Evolutionary conservation across 192 early-diverging fungal species (phyloP), one percentile per base, ranked within the genome.

Genomic region (Phycomyces nitens): DNA sequence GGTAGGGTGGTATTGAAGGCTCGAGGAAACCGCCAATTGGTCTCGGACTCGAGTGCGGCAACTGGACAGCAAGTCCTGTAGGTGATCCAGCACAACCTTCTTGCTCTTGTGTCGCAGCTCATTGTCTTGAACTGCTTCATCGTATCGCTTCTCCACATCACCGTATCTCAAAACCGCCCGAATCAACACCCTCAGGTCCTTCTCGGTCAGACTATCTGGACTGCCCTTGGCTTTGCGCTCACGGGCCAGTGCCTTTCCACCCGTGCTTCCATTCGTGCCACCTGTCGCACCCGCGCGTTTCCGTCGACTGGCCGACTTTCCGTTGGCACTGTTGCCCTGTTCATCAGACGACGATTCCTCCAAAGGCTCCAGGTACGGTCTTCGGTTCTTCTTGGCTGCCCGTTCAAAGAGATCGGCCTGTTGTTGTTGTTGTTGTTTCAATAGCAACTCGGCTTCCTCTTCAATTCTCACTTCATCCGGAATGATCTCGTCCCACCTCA

Each of bases 401-500:
- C 73, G 58, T 20, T 65, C 69, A 53, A 58, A 82, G 6, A 88
- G 69, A 53, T 81, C 80, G 26, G 80, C 80, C 43, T 61, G 44
- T 63, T 87, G 82, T 38, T 83, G 71, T 69, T 83, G 81, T 34
- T 34, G 29, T 7, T 34, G 29, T 34, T 34, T 34, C 29, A 34
- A 34, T 34, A 34, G 7, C 34, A 78, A 77, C 68, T 86, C 79
- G 42, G 83, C 85, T 65, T 94, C 92, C n/a, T 82, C 79, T 63
- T 84, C 80, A 5, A 79, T 66, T 34, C 84, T 72, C 56, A 86
- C 79, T 8, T 82, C 83, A 56, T 90, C 84, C 18, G 96, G 96
- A 54, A 99, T 95, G 59, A 99, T 93, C 0, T 95, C 93, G 39
- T 99, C 96, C 96, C 96, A 99, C 20, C 79, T 84, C 67, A 95